These are phyloP conservation scores for Tephrocybe sp. DNA, from an alignment of 768 basidiomycete species.

Conservation along the genomic window DNA sequence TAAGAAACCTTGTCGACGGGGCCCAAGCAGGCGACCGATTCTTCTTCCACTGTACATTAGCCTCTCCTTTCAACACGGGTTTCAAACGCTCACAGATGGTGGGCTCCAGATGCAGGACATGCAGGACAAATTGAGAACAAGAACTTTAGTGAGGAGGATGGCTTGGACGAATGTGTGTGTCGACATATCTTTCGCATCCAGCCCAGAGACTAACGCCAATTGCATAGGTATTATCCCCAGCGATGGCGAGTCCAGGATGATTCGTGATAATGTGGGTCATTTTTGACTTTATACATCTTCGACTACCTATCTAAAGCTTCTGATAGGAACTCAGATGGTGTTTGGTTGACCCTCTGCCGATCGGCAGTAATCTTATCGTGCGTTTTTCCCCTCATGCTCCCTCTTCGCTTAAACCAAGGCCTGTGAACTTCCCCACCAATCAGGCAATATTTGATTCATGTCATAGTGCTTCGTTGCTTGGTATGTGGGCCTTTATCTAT, in stretches of 20 bases:
- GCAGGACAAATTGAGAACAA: slow-evolving; percentile 41
- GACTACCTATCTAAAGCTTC: neutral
- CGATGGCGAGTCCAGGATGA: slow-evolving; percentile 33
- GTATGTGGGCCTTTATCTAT: slow-evolving; percentile 13
- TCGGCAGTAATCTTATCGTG: slow-evolving; percentile 36
- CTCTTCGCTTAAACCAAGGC: neutral
- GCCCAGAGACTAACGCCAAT: no score
- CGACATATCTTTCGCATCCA: neutral
- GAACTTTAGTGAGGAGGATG: slow-evolving; percentile 48
- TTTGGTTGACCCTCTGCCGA: slow-evolving; percentile 37
- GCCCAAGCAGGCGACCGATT: slow-evolving; percentile 48
- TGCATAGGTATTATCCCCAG: slow-evolving; percentile 37
- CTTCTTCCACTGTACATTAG: slow-evolving; percentile 55
- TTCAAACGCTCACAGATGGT: neutral
- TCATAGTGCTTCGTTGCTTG: slow-evolving; percentile 41
- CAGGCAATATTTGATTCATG: slow-evolving; percentile 38
- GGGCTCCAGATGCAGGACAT: slow-evolving; percentile 46
- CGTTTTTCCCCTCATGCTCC: slow-evolving; percentile 13
- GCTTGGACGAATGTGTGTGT: slow-evolving; percentile 50
- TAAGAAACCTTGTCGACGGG: slow-evolving; percentile 41
- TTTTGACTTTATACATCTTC: neutral
- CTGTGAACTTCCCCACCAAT: no score
- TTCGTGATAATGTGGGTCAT: slow-evolving; percentile 36
- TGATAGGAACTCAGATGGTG: slow-evolving; percentile 31
- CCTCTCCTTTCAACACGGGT: neutral